phyloP scores from a whole-genome alignment of 306 rosid genomes.

The Psophocarpus tetragonolobus region DNA sequence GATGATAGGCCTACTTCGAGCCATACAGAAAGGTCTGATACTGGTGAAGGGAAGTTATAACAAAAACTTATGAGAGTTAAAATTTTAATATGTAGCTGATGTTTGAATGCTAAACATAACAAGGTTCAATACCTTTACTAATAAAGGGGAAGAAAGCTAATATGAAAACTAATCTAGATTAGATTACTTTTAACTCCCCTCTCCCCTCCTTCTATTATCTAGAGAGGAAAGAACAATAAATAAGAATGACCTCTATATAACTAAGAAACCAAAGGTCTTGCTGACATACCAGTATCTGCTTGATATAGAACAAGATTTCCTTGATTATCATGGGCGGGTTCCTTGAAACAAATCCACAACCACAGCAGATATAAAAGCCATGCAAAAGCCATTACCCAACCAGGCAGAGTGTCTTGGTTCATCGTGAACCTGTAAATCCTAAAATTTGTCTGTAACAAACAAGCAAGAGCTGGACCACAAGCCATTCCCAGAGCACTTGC shows the following conservation, averaged over 20 bases:
- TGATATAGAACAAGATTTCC: conserved; percentile 38
- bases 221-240: not conserved
- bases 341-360: conserved; percentile 85
- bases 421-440: conserved; percentile 78
- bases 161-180: not conserved
- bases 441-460: conserved; percentile 72
- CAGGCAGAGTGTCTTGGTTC: conserved; percentile 87
- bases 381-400: conserved; percentile 92
- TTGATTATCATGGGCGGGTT: conserved; percentile 56
- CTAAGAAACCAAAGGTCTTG: conserved; percentile 1
- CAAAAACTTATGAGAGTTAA: not conserved
- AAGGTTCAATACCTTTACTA: not conserved
- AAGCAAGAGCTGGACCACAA: conserved; percentile 96
- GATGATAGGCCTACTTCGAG: not conserved
- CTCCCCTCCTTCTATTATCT: not conserved
- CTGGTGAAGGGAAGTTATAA: not conserved
- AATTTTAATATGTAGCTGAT: not conserved
- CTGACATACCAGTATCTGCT: conserved; percentile 54
- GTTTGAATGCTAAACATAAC: not conserved
- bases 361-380: conserved; percentile 85
- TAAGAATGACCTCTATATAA: not conserved
- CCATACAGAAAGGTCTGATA: not conserved
- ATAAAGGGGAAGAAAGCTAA: not conserved
- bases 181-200: not conserved
- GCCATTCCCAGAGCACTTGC: conserved; percentile 98